Evolutionary conservation across 2,329 filamentous ascomycete genomes (phyloP).

Genomic region (Cladosporium sp.): DNA sequence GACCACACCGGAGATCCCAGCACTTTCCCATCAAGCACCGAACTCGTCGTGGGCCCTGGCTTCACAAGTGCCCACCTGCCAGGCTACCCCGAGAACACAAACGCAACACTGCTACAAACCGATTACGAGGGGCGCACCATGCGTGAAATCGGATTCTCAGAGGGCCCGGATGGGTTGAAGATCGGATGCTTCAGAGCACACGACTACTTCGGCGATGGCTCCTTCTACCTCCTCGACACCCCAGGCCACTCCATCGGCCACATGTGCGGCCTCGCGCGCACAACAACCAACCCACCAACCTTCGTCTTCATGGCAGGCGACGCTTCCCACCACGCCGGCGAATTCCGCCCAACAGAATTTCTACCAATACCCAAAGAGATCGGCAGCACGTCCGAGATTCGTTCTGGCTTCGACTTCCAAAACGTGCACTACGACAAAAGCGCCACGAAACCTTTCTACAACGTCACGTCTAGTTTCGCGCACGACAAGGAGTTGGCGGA

Average conservation of each 20-base stretch:
- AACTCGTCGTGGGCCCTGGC: constrained; percentile 50
- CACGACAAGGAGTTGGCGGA: constrained; percentile 39
- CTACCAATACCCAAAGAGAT: constrained; percentile 40
- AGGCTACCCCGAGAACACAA: constrained; percentile 45
- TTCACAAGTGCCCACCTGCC: constrained; percentile 46
- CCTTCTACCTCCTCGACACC: constrained; percentile 56
- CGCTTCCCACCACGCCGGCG: constrained; percentile 39
- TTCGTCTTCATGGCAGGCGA: constrained; percentile 57
- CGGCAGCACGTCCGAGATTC: constrained; percentile 39
- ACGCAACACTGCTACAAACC: constrained; percentile 42
- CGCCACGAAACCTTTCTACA: constrained; percentile 39
- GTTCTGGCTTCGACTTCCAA: constrained; percentile 41
- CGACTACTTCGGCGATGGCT: constrained; percentile 59
- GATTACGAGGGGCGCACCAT: constrained; percentile 44
- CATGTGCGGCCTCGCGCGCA: constrained; percentile 52
- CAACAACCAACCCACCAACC: constrained; percentile 35
- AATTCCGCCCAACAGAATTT: constrained; percentile 44
- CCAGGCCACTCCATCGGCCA: constrained; percentile 56
- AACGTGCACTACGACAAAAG: constrained; percentile 39
- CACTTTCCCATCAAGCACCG: constrained; percentile 44
- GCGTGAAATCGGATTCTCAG: constrained; percentile 38
- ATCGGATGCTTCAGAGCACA: constrained; percentile 50
- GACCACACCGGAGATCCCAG: constrained; percentile 45
- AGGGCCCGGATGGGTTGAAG: constrained; percentile 39
- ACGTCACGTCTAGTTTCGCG: constrained; percentile 35